Evolutionary conservation across 2,329 filamentous ascomycete species (phyloP), one percentile per base, ranked within the genome.

Genomic region (Curvularia lunata): DNA sequence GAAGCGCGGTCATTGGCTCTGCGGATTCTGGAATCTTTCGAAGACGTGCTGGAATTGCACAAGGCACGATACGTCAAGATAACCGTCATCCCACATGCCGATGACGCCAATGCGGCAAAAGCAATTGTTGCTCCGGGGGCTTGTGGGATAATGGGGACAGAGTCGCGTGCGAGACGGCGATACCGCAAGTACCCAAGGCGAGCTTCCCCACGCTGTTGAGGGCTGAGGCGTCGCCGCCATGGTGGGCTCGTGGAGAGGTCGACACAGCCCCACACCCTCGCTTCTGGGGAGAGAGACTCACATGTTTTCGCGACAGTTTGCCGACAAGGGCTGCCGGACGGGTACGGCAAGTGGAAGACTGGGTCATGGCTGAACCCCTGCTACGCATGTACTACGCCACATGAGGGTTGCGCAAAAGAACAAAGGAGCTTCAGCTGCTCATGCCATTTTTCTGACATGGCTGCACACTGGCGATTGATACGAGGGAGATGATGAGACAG

Each of bases 131-230:
- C n/a, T 19, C 28, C 30, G 47, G 50, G 42, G 32, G 48, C 18
- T 18, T 48, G 41, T 45, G 55, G 52, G 18, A 41, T 10, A 59
- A 61, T 59, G 48, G 59, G 57, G 55, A 38, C 42, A 30, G 7
- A 46, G 40, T 49, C 32, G 48, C 30, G 25, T 56, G 51, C 27
- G 41, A 51, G 46, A 55, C 62, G 61, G 48, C 30, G 46, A 46
- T 34, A 40, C 34, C 38, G 45, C 37, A 40, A 51, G 41, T 43
- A n/a, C 41, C 42, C 51, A 53, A 51, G 43, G 43, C 46, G 23
- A 56, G 53, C 42, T 50, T 48, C 68, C 68, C 68, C 70, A 71
- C 70, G 67, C 61, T 55, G 21, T 27, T 48, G 54, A 59, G 34
- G 45, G 13, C 51, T 27, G 46, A 49, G 40, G 27, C 43, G 40